Percentiles rank a stretch among this genome's conserved stretches.
Conservation (phyloP, 768 basidiomycete genomes). For the Gautieria morchelliformis region DNA sequence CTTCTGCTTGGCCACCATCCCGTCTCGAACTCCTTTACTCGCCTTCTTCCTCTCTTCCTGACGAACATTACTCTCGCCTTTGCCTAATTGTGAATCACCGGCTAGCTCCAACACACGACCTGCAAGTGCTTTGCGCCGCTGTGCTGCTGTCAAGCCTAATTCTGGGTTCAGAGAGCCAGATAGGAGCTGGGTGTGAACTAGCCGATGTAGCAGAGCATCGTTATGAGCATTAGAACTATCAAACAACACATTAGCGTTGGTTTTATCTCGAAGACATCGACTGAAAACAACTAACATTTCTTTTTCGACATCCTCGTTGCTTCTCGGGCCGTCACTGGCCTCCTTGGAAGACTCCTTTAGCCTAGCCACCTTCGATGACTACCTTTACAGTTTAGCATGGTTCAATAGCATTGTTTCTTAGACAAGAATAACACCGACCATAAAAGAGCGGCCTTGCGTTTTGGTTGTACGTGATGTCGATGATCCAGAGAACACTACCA, state of each 20-base stretch:
- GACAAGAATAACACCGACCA: constrained; percentile 42
- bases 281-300: constrained; percentile 24
- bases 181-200: constrained; percentile 71
- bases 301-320: constrained; percentile 38
- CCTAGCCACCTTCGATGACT: constrained; percentile 76
- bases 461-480: constrained; percentile 22
- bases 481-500: constrained; percentile 46
- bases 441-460: constrained; percentile 56
- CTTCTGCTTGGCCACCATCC: constrained; percentile 52
- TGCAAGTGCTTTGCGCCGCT: constrained; percentile 63
- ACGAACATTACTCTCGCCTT: constrained; percentile 56
- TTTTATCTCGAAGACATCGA: not conserved
- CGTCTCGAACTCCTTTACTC: constrained; percentile 62
- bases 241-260: not conserved
- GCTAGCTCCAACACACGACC: constrained; percentile 70
- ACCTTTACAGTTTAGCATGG: constrained; percentile 4
- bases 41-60: constrained; percentile 60
- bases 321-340: constrained; percentile 12
- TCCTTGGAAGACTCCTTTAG: constrained; percentile 22
- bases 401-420: not conserved
- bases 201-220: constrained; percentile 65
- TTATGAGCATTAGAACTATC: constrained; percentile 65
- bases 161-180: constrained; percentile 63
- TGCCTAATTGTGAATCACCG: constrained; percentile 60
- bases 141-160: constrained; percentile 51